Percentiles rank a stretch among this genome's conserved stretches.
These are phyloP conservation scores for Trichoderma endophyticum DNA, from an alignment of 2,329 filamentous ascomycete genomes.

Conservation along the genomic window DNA sequence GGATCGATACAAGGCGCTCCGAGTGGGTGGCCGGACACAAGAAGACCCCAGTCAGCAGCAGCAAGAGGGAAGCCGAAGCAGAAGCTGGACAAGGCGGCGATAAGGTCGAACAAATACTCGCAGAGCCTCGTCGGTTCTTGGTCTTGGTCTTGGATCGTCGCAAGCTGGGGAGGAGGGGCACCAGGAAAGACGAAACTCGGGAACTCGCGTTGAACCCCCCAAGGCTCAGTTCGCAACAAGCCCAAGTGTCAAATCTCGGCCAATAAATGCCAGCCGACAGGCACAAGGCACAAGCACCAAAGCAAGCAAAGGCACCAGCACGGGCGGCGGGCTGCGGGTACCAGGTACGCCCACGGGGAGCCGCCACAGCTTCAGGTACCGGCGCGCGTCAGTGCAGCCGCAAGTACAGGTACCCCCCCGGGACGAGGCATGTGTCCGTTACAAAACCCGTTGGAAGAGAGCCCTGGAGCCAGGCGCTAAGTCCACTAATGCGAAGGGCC, in stretches of 20 bases:
- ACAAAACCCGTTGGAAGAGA: background rate
- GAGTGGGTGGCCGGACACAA: background rate
- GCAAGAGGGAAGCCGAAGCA: too few species aligned
- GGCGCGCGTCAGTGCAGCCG: background rate
- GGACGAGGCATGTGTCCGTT: background rate
- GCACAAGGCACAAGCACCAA: background rate
- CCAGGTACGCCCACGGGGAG: background rate
- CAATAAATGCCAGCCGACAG: constrained; percentile 7
- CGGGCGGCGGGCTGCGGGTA: background rate
- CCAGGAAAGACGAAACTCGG: constrained; percentile 9
- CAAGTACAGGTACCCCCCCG: background rate
- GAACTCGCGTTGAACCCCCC: background rate
- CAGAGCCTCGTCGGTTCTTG: background rate
- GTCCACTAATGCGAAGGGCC: background rate
- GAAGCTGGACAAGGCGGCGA: background rate
- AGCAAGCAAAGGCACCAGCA: background rate
- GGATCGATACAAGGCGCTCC: constrained; percentile 2
- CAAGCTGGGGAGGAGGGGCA: constrained; percentile 11
- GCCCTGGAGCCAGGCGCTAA: background rate
- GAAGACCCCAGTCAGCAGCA: background rate
- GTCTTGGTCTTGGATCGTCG: background rate
- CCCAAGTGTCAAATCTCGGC: constrained; percentile 16
- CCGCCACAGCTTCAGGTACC: background rate
- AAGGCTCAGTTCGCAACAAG: constrained; percentile 11
- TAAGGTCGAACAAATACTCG: background rate